A percentile compares a stretch with the other conserved stretches of the same genome.
Evolutionary conservation across 179 eudicot genomes (phyloP).

Genomic region (Corrigiola litoralis): DNA sequence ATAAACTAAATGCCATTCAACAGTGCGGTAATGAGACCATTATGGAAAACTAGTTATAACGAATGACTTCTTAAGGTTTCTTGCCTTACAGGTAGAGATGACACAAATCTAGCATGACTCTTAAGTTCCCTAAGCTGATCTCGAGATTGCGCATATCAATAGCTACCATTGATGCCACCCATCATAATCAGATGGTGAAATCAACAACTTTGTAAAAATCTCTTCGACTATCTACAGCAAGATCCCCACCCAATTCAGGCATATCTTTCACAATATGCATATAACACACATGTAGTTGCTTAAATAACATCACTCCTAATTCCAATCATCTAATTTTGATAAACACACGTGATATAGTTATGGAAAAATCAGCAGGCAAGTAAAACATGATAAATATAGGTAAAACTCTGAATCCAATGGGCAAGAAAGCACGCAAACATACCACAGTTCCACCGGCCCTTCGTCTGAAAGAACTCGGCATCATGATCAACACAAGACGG

Average conservation of each 20-base stretch:
- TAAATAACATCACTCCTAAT: neutral
- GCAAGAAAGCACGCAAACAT: slow-evolving; percentile 18
- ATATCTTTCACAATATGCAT: too few relatives aligned
- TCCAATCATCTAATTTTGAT: neutral
- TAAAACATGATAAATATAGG: neutral
- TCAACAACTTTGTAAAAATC: too few relatives aligned
- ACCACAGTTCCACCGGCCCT: slow-evolving; percentile 98
- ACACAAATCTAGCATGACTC: neutral
- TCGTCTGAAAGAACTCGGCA: slow-evolving; percentile 82
- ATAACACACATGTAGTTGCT: too few relatives aligned
- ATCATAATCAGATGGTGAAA: too few relatives aligned
- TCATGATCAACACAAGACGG: slow-evolving; percentile 91
- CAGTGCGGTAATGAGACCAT: neutral
- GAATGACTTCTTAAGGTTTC: neutral
- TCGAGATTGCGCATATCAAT: neutral
- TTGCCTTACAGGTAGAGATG: neutral
- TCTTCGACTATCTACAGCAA: too few relatives aligned
- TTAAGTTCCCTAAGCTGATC: neutral
- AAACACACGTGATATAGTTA: neutral
- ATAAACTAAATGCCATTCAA: neutral
- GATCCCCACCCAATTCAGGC: neutral
- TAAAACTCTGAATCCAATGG: neutral
- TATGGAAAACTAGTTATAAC: neutral
- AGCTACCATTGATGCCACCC: neutral
- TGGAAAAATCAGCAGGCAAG: neutral